Percentiles rank a stretch among this genome's conserved stretches.
These are phyloP conservation scores for Aristolochia fimbriata DNA, from an alignment of 164 flowering plant genomes.

Conservation along the genomic window DNA sequence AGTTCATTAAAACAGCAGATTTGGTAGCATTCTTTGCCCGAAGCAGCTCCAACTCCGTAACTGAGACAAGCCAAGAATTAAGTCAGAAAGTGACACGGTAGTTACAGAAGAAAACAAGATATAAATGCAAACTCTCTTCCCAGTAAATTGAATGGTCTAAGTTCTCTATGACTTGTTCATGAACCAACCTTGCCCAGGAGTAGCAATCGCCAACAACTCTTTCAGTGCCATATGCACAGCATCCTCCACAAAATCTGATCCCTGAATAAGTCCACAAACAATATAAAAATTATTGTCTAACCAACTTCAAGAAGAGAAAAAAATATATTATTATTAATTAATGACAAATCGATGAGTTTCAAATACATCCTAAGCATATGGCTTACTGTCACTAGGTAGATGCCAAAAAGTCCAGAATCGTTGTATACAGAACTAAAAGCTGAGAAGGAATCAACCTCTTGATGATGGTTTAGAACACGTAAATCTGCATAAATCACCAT, in stretches of 20 bases:
- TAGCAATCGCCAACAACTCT: constrained; percentile 52
- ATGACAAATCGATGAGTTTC: background rate
- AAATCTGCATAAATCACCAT: constrained; percentile 41
- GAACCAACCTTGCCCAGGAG: constrained; percentile 50
- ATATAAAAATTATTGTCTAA: background rate
- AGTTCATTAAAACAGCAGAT: constrained; percentile 73
- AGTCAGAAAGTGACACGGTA: background rate
- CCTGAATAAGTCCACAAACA: constrained; percentile 19
- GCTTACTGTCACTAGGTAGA: constrained; percentile 71
- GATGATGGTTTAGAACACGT: constrained; percentile 54
- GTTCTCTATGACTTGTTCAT: background rate
- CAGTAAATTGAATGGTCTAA: no score
- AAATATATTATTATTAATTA: background rate
- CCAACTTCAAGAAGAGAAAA: background rate
- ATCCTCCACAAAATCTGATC: constrained; percentile 36
- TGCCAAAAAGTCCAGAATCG: constrained; percentile 70
- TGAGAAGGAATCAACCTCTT: constrained; percentile 50
- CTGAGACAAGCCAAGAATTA: constrained; percentile 7
- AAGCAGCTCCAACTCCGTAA: constrained; percentile 35
- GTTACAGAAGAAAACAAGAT: background rate
- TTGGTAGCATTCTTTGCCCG: constrained; percentile 78
- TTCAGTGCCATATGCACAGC: constrained; percentile 54
- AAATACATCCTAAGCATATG: background rate
- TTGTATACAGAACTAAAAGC: constrained; percentile 77
- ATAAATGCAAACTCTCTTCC: no score